Conservation (phyloP, 2,329 filamentous ascomycete genomes). For the Bipolaris victoriae region DNA sequence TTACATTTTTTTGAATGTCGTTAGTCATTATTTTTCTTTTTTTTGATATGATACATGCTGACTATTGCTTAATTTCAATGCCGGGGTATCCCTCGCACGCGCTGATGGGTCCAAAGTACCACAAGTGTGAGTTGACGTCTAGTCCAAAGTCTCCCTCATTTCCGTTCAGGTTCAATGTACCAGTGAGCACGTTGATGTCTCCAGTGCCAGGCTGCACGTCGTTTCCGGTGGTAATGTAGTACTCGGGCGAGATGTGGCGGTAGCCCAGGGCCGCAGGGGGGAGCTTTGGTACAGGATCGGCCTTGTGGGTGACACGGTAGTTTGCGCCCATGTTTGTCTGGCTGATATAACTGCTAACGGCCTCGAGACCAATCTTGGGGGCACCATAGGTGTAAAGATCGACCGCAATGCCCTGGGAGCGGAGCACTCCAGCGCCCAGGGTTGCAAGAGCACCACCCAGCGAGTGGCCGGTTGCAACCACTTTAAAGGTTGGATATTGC, state of each 20-base stretch:
- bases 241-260: conserved; percentile 72
- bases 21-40: neutral
- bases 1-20: neutral
- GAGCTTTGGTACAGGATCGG: conserved; percentile 72
- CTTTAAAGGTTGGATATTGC: conserved; percentile 58
- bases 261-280: conserved; percentile 68
- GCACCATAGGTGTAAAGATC: conserved; percentile 72
- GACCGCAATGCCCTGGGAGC: conserved; percentile 54
- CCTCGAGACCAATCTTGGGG: conserved; percentile 67
- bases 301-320: conserved; percentile 69
- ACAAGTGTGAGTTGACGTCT: conserved; percentile 41
- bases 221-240: conserved; percentile 53
- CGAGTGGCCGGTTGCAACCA: conserved; percentile 71
- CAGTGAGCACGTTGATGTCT: conserved; percentile 32
- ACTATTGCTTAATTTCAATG: conserved; percentile 32
- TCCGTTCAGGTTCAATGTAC: conserved; percentile 30
- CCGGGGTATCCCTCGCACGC: conserved; percentile 37
- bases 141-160: conserved; percentile 40
- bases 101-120: conserved; percentile 47
- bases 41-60: neutral
- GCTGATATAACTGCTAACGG: conserved; percentile 62
- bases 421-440: conserved; percentile 64
- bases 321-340: conserved; percentile 59
- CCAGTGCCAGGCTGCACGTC: conserved; percentile 22
- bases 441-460: conserved; percentile 70